phyloP scores from a whole-genome alignment of 495 filamentous ascomycete genomes.

The Hyaloscypha bicolor region DNA sequence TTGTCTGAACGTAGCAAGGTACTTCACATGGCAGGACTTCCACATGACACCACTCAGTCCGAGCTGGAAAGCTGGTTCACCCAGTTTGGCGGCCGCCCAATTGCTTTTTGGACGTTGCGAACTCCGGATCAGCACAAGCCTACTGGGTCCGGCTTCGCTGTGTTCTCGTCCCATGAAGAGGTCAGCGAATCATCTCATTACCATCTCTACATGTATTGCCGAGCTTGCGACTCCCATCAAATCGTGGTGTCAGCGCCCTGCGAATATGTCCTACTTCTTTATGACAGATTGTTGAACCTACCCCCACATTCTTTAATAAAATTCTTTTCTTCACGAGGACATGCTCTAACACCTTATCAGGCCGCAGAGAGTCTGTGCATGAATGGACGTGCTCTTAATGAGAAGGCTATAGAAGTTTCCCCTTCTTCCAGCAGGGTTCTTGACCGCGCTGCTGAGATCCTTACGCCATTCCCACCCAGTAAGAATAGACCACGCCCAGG shows the following conservation, averaged over 20 bases:
- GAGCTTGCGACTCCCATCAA: slow-evolving; percentile 24
- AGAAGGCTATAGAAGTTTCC: slow-evolving; percentile 98
- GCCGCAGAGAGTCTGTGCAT: slow-evolving; percentile 97
- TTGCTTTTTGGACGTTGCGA: slow-evolving; percentile 97
- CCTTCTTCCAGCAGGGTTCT: slow-evolving; percentile 94
- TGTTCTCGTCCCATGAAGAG: slow-evolving; percentile 99
- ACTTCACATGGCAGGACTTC: slow-evolving; percentile 93
- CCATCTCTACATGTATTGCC: slow-evolving; percentile 30
- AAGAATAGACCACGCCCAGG: slow-evolving; percentile 97
- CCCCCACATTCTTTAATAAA: slow-evolving; percentile 17
- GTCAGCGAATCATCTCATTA: slow-evolving; percentile 54
- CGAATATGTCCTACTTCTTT: slow-evolving; percentile 32
- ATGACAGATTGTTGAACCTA: slow-evolving; percentile 29
- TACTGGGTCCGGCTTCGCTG: slow-evolving; percentile 94
- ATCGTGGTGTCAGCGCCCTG: slow-evolving; percentile 29
- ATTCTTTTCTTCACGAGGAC: slow-evolving; percentile 30
- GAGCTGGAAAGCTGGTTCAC: slow-evolving; percentile 99
- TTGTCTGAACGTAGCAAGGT: slow-evolving; percentile 95
- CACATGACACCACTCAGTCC: slow-evolving; percentile 97
- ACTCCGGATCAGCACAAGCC: slow-evolving; percentile 99
- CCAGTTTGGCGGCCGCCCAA: slow-evolving; percentile 96
- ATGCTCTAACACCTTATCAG: slow-evolving; percentile 52
- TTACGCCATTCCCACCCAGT: slow-evolving; percentile 95
- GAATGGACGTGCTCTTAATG: slow-evolving; percentile 96
- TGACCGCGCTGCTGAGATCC: slow-evolving; percentile 90